Base-by-base conservation (phyloP, 805 yeast species). In the Candida cerambycidarum region DNA sequence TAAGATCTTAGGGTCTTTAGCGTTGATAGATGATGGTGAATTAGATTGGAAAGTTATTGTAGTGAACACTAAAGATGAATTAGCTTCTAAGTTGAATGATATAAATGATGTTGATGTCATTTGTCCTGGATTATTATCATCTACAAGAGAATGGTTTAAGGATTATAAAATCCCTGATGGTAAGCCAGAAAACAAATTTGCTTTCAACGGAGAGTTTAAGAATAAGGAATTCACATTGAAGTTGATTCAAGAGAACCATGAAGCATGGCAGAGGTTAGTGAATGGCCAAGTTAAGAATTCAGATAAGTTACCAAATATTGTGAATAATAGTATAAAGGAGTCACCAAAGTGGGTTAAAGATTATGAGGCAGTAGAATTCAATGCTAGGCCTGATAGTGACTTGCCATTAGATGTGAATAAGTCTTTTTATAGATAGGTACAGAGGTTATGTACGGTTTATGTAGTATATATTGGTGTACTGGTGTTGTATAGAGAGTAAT, bases 161-260 rank as follows among this genome's bases (percentile, higher is more conserved):
- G 89, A 90, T 69, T 93, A 93, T 82, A 93, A 93, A 71, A 79
- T 89, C 55, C 97, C 99, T 42, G 99, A 92, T 66, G 99, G 98
- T 49, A 93, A 93, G 78, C 96, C 96, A 58, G 87, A 81, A 70
- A 93, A 93, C 72, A 85, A 85, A 69, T 92, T 93, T 66, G 98
- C 97, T n/a, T 89, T 89, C 82, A 78, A 87, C 47, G 99, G 97
- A 52, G 89, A 86, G 65, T 88, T 89, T 75, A 86, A 86, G 71
- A 81, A 82, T 78, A 86, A 80, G 73, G 75, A 79, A 59, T 89
- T 90, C 62, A 95, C 99, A 46, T 76, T 86, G 55, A 89, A 85
- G 53, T 79, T 90, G 54, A 79, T 92, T 54, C 74, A 79, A 59
- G 95, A 89, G 69, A 87, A 96, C 61, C 67, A 78, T 59, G 83